Conservation (phyloP, 306 rosid species). For the Amphicarpaea edgeworthii region DNA sequence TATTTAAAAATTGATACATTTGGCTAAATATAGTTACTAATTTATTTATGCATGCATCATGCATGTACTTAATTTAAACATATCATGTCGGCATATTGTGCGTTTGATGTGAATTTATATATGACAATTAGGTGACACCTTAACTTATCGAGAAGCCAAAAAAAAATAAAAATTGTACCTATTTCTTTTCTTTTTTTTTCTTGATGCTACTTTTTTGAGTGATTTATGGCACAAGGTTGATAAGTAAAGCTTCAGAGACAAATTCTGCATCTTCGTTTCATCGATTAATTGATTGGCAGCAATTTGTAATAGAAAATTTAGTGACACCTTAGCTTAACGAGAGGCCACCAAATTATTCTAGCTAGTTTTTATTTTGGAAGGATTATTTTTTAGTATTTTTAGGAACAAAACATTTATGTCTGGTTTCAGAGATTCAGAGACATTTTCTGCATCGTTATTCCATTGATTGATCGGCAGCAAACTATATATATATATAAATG, state of each 20-base stretch:
- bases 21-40: neutral
- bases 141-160: too few species aligned
- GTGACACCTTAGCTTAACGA: neutral
- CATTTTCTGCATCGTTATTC: slow-evolving; percentile 17
- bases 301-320: neutral
- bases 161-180: neutral
- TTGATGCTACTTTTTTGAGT: neutral
- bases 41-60: neutral
- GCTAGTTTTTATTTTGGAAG: neutral
- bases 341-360: neutral
- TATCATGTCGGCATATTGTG: neutral
- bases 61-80: neutral
- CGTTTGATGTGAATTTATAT: neutral
- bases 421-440: neutral
- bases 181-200: neutral
- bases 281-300: neutral
- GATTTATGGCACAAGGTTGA: neutral
- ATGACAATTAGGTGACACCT: neutral
- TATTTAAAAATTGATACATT: too few species aligned
- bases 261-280: neutral
- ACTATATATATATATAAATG: slow-evolving; percentile 32
- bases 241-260: neutral
- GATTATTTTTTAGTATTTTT: neutral
- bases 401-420: neutral
- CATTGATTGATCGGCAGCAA: neutral